A percentile compares a stretch with the other conserved stretches of the same genome.
These are phyloP conservation scores for Chlorella sp. DNA, from an alignment of 139 green algal species.

Conservation along the genomic window DNA sequence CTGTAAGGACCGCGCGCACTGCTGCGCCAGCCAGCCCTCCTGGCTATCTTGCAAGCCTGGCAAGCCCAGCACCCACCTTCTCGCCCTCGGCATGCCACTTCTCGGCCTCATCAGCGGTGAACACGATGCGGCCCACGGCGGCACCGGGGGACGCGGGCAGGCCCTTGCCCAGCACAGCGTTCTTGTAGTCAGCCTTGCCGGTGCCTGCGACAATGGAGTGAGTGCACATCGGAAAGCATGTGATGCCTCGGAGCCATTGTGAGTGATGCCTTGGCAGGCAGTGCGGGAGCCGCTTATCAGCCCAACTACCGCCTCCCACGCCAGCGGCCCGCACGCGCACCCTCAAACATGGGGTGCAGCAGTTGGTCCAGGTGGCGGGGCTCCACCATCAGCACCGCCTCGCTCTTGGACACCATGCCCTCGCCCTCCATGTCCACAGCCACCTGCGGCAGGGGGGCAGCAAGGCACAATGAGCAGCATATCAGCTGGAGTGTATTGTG, in stretches of 20 bases:
- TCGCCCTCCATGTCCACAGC: conserved; percentile 83
- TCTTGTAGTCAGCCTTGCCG: conserved; percentile 60
- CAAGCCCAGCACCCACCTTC: conserved; percentile 23
- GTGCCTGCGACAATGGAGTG: conserved; percentile 14
- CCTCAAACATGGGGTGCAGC: conserved; percentile 85
- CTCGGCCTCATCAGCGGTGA: conserved; percentile 85
- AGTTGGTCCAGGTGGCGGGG: conserved; percentile 91
- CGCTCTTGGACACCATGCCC: conserved; percentile 53
- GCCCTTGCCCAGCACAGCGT: conserved; percentile 74
- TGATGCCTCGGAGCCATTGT: no score
- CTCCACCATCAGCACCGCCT: conserved; percentile 87
- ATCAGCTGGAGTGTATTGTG: no score
- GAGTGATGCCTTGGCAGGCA: no score
- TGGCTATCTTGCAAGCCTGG: no score
- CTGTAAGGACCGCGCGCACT: no score
- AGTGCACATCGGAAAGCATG: no score
- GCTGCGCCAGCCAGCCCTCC: no score
- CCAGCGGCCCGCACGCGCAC: no score
- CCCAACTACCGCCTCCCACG: no score
- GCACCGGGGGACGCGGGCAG: conserved; percentile 88
- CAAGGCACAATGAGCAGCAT: no score
- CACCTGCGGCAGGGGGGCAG: conserved; percentile 45
- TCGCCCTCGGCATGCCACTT: conserved; percentile 58
- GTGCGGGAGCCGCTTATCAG: no score
- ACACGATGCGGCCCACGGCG: conserved; percentile 87